Percentiles rank a stretch among this genome's conserved stretches.
phyloP scores from a whole-genome alignment of 2,329 filamentous ascomycete species.

The Microdochium nivale region DNA sequence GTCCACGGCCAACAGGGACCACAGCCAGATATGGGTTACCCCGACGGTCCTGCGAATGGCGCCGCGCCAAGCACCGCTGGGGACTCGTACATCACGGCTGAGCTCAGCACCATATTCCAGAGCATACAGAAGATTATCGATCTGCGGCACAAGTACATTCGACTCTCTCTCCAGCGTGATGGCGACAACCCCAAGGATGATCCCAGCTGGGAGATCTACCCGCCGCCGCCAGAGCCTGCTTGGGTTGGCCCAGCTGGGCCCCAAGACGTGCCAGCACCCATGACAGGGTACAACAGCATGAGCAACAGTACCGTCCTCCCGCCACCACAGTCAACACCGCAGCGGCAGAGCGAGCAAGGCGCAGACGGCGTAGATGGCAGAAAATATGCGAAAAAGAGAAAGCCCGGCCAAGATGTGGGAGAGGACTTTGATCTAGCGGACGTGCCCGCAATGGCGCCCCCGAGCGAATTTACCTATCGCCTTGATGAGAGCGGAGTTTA shows the following conservation, averaged over 20 bases:
- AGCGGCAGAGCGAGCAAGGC: conserved; percentile 21
- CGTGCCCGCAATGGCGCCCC: conserved; percentile 61
- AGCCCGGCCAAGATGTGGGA: conserved; percentile 83
- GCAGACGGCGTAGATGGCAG: conserved; percentile 25
- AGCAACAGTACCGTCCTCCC: conserved; percentile 35
- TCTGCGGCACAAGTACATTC: conserved; percentile 79
- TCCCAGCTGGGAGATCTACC: conserved; percentile 79
- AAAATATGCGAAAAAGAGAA: conserved; percentile 54
- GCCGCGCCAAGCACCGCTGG: conserved; percentile 58
- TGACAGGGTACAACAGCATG: conserved; percentile 33
- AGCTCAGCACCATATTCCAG: conserved; percentile 77
- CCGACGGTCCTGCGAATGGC: conserved; percentile 50
- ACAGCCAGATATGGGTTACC: conserved; percentile 32
- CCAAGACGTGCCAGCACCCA: conserved; percentile 23
- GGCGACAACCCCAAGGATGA: conserved; percentile 85
- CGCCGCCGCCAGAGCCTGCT: conserved; percentile 80
- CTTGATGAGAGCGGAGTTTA: conserved; percentile 83
- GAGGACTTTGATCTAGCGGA: conserved; percentile 85
- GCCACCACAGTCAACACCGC: conserved; percentile 14
- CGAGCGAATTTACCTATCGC: conserved; percentile 64
- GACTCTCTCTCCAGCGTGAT: conserved; percentile 71
- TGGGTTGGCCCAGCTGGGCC: conserved; percentile 56
- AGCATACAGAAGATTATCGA: conserved; percentile 89
- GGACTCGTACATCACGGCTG: conserved; percentile 73
- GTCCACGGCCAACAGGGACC: neutral